A percentile compares a stretch with the other conserved stretches of the same genome.
Evolutionary conservation across 73 alveolate genomes (phyloP).

Genomic region (Tetrahymena malaccensis): DNA sequence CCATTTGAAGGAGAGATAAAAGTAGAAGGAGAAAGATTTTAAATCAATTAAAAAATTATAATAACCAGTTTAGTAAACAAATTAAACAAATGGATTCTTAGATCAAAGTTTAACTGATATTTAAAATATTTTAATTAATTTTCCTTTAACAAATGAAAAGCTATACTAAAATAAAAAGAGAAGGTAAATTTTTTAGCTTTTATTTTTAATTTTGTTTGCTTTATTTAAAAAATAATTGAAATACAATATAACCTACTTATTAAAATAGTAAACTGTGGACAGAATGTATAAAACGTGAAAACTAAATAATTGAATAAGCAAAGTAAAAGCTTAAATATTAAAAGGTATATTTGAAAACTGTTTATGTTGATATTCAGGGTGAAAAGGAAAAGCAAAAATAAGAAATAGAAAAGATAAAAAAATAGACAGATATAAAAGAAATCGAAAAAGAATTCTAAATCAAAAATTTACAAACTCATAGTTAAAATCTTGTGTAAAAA

Average conservation of each 20-base stretch:
- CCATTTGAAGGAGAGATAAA: neutral
- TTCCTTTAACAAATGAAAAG: neutral
- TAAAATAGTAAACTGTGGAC: neutral
- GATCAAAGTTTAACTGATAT: neutral
- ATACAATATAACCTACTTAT: neutral
- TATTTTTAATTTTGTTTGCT: neutral
- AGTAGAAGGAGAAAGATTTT: neutral
- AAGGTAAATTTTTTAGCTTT: neutral
- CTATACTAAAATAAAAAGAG: neutral
- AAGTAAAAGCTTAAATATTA: neutral
- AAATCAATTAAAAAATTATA: neutral
- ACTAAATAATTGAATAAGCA: neutral
- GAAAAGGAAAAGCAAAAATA: neutral
- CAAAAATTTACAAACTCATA: neutral
- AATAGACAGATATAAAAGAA: neutral
- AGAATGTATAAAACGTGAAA: neutral
- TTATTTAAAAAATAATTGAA: neutral
- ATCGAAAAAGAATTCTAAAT: neutral
- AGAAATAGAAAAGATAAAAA: neutral
- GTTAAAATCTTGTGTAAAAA: neutral
- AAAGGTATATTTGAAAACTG: neutral
- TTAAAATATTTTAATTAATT: neutral
- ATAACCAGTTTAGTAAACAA: neutral
- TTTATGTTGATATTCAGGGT: neutral
- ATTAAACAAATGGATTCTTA: neutral